Conservation (phyloP, 2,329 filamentous ascomycete species). For the Aspergillus felis region DNA sequence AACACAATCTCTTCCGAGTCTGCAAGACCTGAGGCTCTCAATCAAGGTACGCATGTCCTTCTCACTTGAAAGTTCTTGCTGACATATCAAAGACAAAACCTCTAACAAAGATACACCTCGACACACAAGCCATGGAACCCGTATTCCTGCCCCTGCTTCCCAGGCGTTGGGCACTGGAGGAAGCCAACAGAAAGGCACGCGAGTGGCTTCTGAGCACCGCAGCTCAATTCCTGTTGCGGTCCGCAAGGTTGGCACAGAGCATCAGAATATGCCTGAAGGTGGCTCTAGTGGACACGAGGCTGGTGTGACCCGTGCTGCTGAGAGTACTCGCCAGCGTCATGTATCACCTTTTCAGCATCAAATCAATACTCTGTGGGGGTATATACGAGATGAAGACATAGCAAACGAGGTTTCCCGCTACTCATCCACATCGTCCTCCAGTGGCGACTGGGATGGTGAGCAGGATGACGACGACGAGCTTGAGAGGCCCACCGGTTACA, state of each 20-base stretch:
- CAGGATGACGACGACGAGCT: conserved; percentile 31
- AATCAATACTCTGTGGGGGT: not conserved
- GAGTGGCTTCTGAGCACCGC: conserved; percentile 5
- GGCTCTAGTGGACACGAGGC: not conserved
- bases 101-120: not conserved
- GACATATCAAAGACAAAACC: not conserved
- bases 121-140: not conserved
- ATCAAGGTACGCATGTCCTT: not conserved
- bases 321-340: conserved; percentile 1
- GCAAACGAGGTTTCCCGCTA: not conserved
- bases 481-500: conserved; percentile 24
- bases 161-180: conserved; percentile 1
- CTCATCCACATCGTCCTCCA: conserved; percentile 6
- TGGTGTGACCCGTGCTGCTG: conserved; percentile 4
- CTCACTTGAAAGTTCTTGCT: not conserved
- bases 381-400: not conserved
- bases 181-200: conserved; percentile 11
- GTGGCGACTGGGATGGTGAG: conserved; percentile 8
- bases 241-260: conserved; percentile 8
- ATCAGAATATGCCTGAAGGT: not conserved
- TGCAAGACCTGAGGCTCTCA: not conserved
- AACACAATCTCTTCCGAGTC: not conserved
- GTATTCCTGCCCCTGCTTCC: conserved; percentile 3
- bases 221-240: conserved; percentile 14
- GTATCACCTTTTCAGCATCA: conserved; percentile 5